Evolutionary conservation across 164 flowering plant genomes (phyloP), one percentile per base, ranked within the genome.

Genomic region (Vitis amurensis): DNA sequence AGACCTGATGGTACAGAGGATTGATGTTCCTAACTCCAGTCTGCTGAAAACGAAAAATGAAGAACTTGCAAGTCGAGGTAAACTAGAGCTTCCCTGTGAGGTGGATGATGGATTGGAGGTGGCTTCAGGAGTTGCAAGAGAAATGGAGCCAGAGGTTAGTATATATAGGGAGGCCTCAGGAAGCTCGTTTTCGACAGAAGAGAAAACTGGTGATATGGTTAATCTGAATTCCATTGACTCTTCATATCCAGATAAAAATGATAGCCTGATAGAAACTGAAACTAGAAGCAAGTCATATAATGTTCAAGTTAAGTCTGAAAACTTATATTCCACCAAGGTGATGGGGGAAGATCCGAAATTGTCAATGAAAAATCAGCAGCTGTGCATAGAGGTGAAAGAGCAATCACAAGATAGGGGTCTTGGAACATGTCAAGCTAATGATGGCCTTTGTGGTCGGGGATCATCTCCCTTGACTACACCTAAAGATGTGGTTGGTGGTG

Each of bases 111-210:
- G 19, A 1, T 19, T 63, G 23, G 68, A 56, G 51, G 64, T 71
- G 57, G 74, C 68, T 16, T 29, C 57, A 48, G 50, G 58, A 50
- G 67, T 65, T 64, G 63, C 69, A 27, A 71, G 49, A 58, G 67
- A 70, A 55, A 59, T 48, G 19, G 68, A 55, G n/a, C 37, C 19
- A 27, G 67, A 63, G 11, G 61, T 37, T 63, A 50, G 50, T 61
- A 13, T 13, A 7, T 37, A 61, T 61, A 37, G 31, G 50, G 73
- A 63, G 52, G 61, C 55, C n/a, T 70, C 73, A 16, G 67, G 55
- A 48, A 63, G 67, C 55, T 63, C 67, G 53, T 70, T 61, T 55
- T 55, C 61, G 9, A 47, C 62, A 19, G 31, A 66, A 16, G 65
- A 16, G 44, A 30, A 23, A 60, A 66, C 47, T 52, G 17, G 47